Conservation (phyloP, 345 rosid species). For the Camelina laxa region DNA sequence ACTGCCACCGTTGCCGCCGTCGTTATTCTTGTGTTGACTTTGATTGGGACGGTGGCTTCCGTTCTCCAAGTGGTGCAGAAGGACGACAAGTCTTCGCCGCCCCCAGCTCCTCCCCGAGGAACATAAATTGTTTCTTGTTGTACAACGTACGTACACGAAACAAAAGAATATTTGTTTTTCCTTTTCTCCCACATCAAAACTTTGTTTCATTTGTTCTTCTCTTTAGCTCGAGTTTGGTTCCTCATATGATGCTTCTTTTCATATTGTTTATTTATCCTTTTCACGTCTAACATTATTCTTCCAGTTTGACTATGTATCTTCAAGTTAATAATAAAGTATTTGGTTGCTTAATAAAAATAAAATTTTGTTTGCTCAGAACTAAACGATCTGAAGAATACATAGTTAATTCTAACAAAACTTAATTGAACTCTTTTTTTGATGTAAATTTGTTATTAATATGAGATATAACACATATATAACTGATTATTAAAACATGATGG, state of each 20-base stretch:
- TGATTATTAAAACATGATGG: background rate
- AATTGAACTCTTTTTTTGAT: too few relatives aligned
- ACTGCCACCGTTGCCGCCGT: conserved; percentile 23
- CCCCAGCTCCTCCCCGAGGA: background rate
- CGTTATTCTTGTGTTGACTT: conserved; percentile 30
- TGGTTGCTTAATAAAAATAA: too few relatives aligned
- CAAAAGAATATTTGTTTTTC: background rate
- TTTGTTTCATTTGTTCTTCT: background rate
- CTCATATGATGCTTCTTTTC: background rate
- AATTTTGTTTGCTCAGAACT: too few relatives aligned
- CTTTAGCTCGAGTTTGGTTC: background rate
- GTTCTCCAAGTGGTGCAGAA: conserved; percentile 29
- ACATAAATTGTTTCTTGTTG: background rate
- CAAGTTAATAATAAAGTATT: background rate
- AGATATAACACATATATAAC: background rate
- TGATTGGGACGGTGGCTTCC: conserved; percentile 34
- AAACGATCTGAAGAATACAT: too few relatives aligned
- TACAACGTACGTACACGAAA: background rate
- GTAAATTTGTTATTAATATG: too few relatives aligned
- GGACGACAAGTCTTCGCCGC: background rate
- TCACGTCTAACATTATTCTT: background rate
- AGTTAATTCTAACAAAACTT: too few relatives aligned
- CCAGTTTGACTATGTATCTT: background rate
- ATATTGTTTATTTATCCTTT: background rate
- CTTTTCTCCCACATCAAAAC: background rate